Base-by-base conservation (phyloP, 2,329 filamentous ascomycete species). In the Aspergillus vadensis region DNA sequence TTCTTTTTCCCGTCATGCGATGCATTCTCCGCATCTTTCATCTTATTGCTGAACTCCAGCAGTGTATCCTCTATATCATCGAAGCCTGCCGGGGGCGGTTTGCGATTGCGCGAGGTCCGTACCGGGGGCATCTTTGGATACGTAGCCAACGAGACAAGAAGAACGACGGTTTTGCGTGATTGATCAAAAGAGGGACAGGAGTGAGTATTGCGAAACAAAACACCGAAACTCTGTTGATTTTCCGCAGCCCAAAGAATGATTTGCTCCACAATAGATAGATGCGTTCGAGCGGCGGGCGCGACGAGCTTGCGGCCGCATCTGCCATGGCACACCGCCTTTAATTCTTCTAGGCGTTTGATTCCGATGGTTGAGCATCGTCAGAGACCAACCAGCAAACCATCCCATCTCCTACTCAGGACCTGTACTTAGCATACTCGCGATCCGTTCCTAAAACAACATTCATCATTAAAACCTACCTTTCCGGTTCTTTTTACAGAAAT, bases 11-110 rank as follows among this genome's bases (percentile, higher is more conserved):
- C 75, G 80, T 91, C 79, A 69, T 88, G 85, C 17, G 92, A 89
- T 51, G 92, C 90, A 78, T 96, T 96, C 75, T 97, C 92, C 55
- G 95, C 95, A 71, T 89, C 86, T 73, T 88, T 88, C 86, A 88
- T 87, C 74, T 87, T 87, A 76, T 88, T 88, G 70, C 80, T 79
- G 75, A 88, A 88, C 67, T 88, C 86, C 55, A 89, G 81, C 9
- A 89, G 81, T 3, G 86, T 88, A 74, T 89, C 86, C 79, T 89
- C 86, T 72, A 88, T 84, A 68, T 88, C 86, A 66, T 88, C 85
- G 77, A 88, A 89, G 74, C 86, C 86, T 44, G 85, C 84, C 61
- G 86, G 86, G 55, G 86, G 86, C 55, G 86, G 83, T 76, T 88
- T 88, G 72, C 84, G 84, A 70, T 82, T 85, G 72, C 82, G 82